These are phyloP conservation scores for Cordyceps javanica DNA, from an alignment of 2,329 filamentous ascomycete genomes.

Conservation along the genomic window DNA sequence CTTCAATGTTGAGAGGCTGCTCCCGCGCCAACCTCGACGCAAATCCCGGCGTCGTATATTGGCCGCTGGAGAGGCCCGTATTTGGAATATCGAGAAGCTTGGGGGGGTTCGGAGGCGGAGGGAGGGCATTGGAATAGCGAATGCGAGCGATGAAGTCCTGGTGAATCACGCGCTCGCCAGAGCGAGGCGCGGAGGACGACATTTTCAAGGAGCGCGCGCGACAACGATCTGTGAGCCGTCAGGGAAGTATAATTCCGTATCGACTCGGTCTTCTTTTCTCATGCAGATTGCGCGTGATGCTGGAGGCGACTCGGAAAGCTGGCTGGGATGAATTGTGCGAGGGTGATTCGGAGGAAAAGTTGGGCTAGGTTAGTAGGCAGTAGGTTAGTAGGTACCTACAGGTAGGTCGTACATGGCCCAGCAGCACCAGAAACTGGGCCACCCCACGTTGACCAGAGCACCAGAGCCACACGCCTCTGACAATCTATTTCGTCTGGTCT, in stretches of 20 bases:
- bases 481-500: too few relatives aligned
- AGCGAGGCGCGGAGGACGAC: constrained; percentile 31
- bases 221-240: constrained; percentile 9
- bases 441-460: not conserved
- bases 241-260: not conserved
- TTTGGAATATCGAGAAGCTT: constrained; percentile 97
- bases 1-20: constrained; percentile 92
- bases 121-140: constrained; percentile 91
- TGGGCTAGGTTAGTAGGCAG: not conserved
- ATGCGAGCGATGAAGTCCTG: constrained; percentile 98
- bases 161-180: constrained; percentile 60
- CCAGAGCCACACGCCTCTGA: not conserved
- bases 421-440: not conserved
- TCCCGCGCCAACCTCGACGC: constrained; percentile 83
- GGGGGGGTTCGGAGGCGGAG: constrained; percentile 86
- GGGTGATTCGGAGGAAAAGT: constrained; percentile 10
- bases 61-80: constrained; percentile 75
- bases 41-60: constrained; percentile 87
- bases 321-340: not conserved
- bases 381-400: too few relatives aligned
- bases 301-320: not conserved
- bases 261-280: not conserved
- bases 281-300: constrained; percentile 17
- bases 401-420: not conserved
- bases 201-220: constrained; percentile 17